Evolutionary conservation across 2,329 filamentous ascomycete species (phyloP).

Genomic region (Hypoxylon sp.): DNA sequence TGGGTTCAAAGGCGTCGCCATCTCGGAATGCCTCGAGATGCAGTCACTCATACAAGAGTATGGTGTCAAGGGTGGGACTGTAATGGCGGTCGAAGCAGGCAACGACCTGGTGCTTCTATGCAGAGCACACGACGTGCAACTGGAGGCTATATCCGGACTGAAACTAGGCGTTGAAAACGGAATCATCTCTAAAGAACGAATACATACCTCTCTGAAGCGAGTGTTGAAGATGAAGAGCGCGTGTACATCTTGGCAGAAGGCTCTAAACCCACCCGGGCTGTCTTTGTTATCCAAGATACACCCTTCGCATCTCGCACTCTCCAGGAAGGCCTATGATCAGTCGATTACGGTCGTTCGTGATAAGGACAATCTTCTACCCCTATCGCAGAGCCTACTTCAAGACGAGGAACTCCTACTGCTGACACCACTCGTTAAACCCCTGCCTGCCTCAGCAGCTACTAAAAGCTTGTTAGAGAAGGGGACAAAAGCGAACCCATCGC

Average conservation of each 20-base stretch:
- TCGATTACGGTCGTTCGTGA: slow-evolving; percentile 95
- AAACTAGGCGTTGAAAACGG: slow-evolving; percentile 91
- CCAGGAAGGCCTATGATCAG: slow-evolving; percentile 87
- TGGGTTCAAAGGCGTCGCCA: slow-evolving; percentile 89
- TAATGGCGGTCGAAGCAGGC: slow-evolving; percentile 97
- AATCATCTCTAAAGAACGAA: slow-evolving; percentile 83
- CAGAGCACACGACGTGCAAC: slow-evolving; percentile 86
- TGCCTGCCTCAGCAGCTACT: slow-evolving; percentile 89
- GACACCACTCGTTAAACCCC: slow-evolving; percentile 88
- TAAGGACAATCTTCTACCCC: slow-evolving; percentile 84
- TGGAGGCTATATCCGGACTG: slow-evolving; percentile 90
- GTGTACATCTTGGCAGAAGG: slow-evolving; percentile 91
- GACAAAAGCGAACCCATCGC: slow-evolving; percentile 52
- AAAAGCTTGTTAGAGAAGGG: slow-evolving; percentile 73
- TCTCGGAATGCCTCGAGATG: slow-evolving; percentile 97
- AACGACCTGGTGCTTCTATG: slow-evolving; percentile 93
- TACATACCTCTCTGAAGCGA: slow-evolving; percentile 82
- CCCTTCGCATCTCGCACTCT: slow-evolving; percentile 82
- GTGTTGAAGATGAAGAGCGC: slow-evolving; percentile 84
- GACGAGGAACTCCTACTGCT: slow-evolving; percentile 91
- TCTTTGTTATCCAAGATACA: slow-evolving; percentile 83
- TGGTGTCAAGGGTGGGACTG: slow-evolving; percentile 94
- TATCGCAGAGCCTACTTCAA: slow-evolving; percentile 83
- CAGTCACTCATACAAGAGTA: slow-evolving; percentile 95
- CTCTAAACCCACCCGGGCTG: slow-evolving; percentile 86